Conservation (phyloP, 2,329 filamentous ascomycete species). For the Leptographium lundbergii region DNA sequence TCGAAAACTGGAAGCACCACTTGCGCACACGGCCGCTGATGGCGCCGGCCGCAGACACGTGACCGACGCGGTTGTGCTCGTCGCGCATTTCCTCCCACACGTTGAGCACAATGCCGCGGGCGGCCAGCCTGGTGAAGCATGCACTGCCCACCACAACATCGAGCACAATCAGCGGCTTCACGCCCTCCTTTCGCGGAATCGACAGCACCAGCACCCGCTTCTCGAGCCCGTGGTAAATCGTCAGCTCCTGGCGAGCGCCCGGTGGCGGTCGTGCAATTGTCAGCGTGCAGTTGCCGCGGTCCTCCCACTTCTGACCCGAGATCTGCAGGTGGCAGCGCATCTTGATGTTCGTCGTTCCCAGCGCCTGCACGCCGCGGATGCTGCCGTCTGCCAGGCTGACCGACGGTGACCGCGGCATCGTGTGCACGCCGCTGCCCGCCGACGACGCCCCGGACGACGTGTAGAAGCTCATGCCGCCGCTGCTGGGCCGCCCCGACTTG, state of each 20-base stretch:
- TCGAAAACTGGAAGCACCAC: conserved; percentile 51
- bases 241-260: conserved; percentile 44
- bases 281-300: conserved; percentile 73
- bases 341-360: conserved; percentile 68
- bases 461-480: conserved; percentile 45
- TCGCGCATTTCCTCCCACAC: conserved; percentile 71
- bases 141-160: conserved; percentile 77
- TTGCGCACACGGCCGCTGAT: conserved; percentile 44
- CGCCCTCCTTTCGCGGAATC: conserved; percentile 49
- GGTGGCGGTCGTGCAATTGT: conserved; percentile 67
- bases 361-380: conserved; percentile 36
- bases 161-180: conserved; percentile 51
- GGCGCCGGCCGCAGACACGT: conserved; percentile 37
- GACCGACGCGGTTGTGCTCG: conserved; percentile 41
- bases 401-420: conserved; percentile 43
- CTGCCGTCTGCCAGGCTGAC: conserved; percentile 40
- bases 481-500: conserved; percentile 35
- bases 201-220: conserved; percentile 74
- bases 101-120: conserved; percentile 76
- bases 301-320: conserved; percentile 70
- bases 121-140: conserved; percentile 72
- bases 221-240: conserved; percentile 54
- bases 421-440: conserved; percentile 27
- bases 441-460: conserved; percentile 41
- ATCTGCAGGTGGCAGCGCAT: conserved; percentile 78